Percentiles rank a stretch among this genome's conserved stretches.
phyloP scores from a whole-genome alignment of 2,329 filamentous ascomycete species.

The Westerdykella ornata region DNA sequence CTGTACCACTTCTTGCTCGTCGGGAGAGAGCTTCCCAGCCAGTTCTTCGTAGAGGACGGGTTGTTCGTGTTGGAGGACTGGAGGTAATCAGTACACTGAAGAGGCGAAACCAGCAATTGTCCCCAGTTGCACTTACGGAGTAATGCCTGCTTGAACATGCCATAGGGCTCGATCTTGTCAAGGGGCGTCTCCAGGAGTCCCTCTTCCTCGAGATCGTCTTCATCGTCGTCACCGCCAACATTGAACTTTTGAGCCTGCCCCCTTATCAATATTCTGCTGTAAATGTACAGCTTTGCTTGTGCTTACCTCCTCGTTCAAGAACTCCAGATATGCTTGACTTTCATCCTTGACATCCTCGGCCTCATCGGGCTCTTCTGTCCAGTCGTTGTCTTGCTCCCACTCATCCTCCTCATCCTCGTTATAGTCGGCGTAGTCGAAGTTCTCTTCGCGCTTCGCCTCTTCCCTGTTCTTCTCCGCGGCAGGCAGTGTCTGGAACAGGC shows the following conservation, averaged over 20 bases:
- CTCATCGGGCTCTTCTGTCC: constrained; percentile 60
- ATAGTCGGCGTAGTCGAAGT: constrained; percentile 71
- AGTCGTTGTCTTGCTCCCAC: constrained; percentile 71
- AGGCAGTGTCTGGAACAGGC: constrained; percentile 86
- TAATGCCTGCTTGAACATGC: constrained; percentile 75
- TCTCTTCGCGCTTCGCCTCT: constrained; percentile 77
- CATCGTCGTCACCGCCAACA: constrained; percentile 65
- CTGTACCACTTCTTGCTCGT: constrained; percentile 77
- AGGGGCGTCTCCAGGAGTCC: constrained; percentile 87
- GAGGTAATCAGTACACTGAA: constrained; percentile 25
- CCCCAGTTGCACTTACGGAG: constrained; percentile 57
- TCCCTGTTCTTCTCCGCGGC: constrained; percentile 85
- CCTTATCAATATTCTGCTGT: constrained; percentile 21
- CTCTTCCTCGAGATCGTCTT: constrained; percentile 88
- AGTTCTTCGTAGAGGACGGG: constrained; percentile 80
- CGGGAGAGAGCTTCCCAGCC: constrained; percentile 67
- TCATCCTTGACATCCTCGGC: constrained; percentile 71
- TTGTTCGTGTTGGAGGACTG: constrained; percentile 84
- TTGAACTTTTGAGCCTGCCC: constrained; percentile 73
- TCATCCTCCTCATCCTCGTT: constrained; percentile 70
- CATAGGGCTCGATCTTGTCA: constrained; percentile 92
- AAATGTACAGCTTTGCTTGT: neutral
- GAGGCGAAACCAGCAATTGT: neutral
- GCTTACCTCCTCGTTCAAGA: constrained; percentile 80
- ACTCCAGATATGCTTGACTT: constrained; percentile 89